A percentile compares a stretch with the other conserved stretches of the same genome.
phyloP scores from a whole-genome alignment of 2,329 filamentous ascomycete genomes.

The Claviceps sp. region DNA sequence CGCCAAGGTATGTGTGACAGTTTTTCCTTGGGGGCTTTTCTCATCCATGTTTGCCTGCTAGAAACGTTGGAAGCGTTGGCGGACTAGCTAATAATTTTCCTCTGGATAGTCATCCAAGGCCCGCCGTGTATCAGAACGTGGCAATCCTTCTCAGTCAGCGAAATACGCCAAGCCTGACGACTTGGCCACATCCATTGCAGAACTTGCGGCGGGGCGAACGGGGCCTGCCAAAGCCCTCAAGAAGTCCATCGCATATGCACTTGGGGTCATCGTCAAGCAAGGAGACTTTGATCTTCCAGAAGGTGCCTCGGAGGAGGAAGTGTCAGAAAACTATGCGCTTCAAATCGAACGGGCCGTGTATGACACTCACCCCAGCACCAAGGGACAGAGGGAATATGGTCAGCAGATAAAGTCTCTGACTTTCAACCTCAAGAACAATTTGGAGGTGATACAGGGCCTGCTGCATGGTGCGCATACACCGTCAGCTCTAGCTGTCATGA shows the following conservation, averaged over 20 bases:
- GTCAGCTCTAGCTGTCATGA: conserved; percentile 74
- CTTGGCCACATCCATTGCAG: conserved; percentile 34
- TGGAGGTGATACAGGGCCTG: conserved; percentile 61
- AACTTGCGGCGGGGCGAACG: conserved; percentile 51
- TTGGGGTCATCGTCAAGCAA: conserved; percentile 54
- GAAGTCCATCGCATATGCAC: conserved; percentile 53
- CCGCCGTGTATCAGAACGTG: conserved; percentile 42
- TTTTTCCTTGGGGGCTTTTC: too few relatives aligned
- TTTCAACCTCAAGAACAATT: conserved; percentile 83
- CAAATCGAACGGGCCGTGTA: conserved; percentile 64
- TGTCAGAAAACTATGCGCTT: conserved; percentile 59
- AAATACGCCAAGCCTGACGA: conserved; percentile 38
- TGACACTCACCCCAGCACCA: conserved; percentile 36
- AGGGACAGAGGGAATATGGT: conserved; percentile 35
- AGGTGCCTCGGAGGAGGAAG: conserved; percentile 46
- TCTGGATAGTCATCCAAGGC: conserved; percentile 26
- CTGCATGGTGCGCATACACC: conserved; percentile 61
- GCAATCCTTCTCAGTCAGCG: conserved; percentile 20
- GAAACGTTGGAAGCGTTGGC: background rate
- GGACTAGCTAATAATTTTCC: background rate
- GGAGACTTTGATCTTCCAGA: conserved; percentile 49
- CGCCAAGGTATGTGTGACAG: conserved; percentile 28
- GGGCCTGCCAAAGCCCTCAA: conserved; percentile 56
- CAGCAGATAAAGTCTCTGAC: conserved; percentile 61
- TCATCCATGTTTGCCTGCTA: too few relatives aligned